These are phyloP conservation scores for Psilocybe cyanescens DNA, from an alignment of 768 basidiomycete genomes.

Conservation along the genomic window DNA sequence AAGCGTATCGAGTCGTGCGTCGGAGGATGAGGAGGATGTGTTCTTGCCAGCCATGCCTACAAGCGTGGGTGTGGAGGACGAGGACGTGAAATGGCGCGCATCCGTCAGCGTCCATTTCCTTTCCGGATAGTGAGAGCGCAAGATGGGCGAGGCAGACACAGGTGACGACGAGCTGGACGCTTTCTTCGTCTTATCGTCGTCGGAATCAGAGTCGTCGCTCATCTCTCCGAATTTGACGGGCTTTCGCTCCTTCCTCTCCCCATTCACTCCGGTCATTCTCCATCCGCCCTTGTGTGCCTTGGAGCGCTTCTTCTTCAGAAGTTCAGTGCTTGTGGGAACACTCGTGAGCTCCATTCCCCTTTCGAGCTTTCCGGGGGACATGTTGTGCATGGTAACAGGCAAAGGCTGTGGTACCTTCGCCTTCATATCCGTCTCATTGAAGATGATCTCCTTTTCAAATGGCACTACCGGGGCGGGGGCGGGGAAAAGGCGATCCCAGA, in stretches of 20 bases:
- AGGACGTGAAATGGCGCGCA: slow-evolving; percentile 12
- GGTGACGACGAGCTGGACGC: slow-evolving; percentile 6
- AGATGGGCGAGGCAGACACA: slow-evolving; percentile 15
- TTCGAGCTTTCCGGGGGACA: slow-evolving; percentile 3
- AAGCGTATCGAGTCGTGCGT: slow-evolving; percentile 6
- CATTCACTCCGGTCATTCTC: slow-evolving; percentile 8
- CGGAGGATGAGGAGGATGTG: neutral
- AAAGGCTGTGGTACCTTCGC: slow-evolving; percentile 9
- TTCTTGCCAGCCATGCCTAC: slow-evolving; percentile 20
- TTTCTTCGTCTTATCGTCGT: slow-evolving; percentile 20
- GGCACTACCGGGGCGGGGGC: slow-evolving; percentile 16
- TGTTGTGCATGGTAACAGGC: slow-evolving; percentile 19
- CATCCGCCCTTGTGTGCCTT: slow-evolving; percentile 13
- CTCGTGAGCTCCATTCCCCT: slow-evolving; percentile 15
- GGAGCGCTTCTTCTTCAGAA: slow-evolving; percentile 31
- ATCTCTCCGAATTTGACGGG: slow-evolving; percentile 36
- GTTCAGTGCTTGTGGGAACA: slow-evolving; percentile 18
- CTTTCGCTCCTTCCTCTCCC: slow-evolving; percentile 26
- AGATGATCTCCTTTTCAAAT: slow-evolving; percentile 27
- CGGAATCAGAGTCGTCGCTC: slow-evolving; percentile 32
- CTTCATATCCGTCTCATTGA: slow-evolving; percentile 17
- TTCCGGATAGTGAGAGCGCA: slow-evolving; percentile 11
- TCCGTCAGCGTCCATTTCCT: slow-evolving; percentile 11
- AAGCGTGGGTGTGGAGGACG: slow-evolving; percentile 33
- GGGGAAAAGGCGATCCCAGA: slow-evolving; percentile 56